Evolutionary conservation across 2,329 filamentous ascomycete species (phyloP).

Genomic region (Xylaria hypoxylon): DNA sequence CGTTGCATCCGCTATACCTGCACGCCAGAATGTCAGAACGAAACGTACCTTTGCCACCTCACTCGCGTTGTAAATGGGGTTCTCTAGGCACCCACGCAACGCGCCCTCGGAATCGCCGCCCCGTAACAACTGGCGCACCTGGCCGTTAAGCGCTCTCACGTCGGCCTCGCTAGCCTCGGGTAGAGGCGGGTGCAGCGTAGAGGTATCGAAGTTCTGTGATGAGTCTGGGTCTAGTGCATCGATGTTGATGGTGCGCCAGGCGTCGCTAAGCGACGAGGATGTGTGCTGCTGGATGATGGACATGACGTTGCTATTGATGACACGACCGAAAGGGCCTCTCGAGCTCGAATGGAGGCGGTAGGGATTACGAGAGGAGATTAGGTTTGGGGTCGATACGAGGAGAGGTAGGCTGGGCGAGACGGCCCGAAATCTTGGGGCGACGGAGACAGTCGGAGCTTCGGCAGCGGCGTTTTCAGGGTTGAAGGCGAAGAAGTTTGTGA

Average conservation of each 20-base stretch:
- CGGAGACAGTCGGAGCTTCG: constrained; percentile 4
- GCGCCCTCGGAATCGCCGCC: constrained; percentile 90
- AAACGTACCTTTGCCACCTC: constrained; percentile 67
- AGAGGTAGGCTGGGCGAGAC: constrained; percentile 21
- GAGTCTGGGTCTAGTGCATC: constrained; percentile 92
- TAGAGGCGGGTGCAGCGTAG: constrained; percentile 81
- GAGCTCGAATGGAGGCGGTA: constrained; percentile 16
- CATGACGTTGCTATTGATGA: constrained; percentile 56
- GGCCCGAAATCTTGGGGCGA: constrained; percentile 16
- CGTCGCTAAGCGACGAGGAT: constrained; percentile 69
- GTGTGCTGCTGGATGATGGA: constrained; percentile 76
- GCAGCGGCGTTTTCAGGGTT: background rate
- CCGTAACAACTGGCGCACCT: constrained; percentile 88
- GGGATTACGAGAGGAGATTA: constrained; percentile 6
- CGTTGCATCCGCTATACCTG: constrained; percentile 20
- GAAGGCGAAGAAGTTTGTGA: background rate
- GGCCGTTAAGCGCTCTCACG: constrained; percentile 79
- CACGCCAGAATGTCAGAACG: constrained; percentile 18
- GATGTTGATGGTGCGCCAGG: constrained; percentile 92
- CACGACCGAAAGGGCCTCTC: constrained; percentile 9
- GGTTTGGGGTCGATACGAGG: constrained; percentile 32
- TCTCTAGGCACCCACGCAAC: constrained; percentile 84
- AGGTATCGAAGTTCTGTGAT: constrained; percentile 88
- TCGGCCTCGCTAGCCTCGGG: constrained; percentile 81
- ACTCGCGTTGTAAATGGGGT: constrained; percentile 77